These are phyloP conservation scores for Fonsecaea nubica DNA, from an alignment of 2,329 filamentous ascomycete genomes.

Conservation along the genomic window DNA sequence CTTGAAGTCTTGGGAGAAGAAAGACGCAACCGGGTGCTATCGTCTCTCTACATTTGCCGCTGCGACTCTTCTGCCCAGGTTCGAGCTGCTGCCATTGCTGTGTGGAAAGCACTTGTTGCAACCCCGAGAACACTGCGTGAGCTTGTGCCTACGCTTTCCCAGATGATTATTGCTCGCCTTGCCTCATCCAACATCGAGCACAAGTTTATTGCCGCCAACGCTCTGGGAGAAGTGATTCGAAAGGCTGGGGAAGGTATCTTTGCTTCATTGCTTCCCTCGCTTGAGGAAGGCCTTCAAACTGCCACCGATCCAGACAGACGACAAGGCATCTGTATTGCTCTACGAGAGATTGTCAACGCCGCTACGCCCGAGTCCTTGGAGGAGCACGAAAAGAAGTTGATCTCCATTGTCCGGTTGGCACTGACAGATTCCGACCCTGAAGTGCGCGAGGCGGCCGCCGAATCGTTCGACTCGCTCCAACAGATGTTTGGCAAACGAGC, in stretches of 20 bases:
- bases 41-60: slow-evolving; percentile 95
- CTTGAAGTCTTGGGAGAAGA: slow-evolving; percentile 94
- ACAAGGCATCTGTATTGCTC: slow-evolving; percentile 95
- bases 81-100: slow-evolving; percentile 83
- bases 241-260: slow-evolving; percentile 95
- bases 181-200: slow-evolving; percentile 98
- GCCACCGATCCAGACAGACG: slow-evolving; percentile 91
- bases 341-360: slow-evolving; percentile 90
- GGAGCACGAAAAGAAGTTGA: slow-evolving; percentile 92
- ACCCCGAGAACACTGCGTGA: slow-evolving; percentile 93
- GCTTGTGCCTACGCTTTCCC: slow-evolving; percentile 89
- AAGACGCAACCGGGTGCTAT: slow-evolving; percentile 94
- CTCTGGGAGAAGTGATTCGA: slow-evolving; percentile 92
- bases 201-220: slow-evolving; percentile 97
- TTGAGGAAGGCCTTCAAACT: slow-evolving; percentile 87
- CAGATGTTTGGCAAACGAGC: slow-evolving; percentile 92
- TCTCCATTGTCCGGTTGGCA: slow-evolving; percentile 90
- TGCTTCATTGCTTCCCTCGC: slow-evolving; percentile 82
- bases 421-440: slow-evolving; percentile 88
- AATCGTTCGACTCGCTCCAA: slow-evolving; percentile 95
- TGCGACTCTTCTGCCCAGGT: slow-evolving; percentile 95
- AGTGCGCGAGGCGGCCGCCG: slow-evolving; percentile 92
- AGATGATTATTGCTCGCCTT: slow-evolving; percentile 90
- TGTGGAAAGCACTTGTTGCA: slow-evolving; percentile 97
- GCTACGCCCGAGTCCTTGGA: slow-evolving; percentile 87